Percentiles rank a stretch among this genome's conserved stretches.
These are phyloP conservation scores for Metschnikowia bowlesiae DNA, from an alignment of 805 yeast species.

Conservation along the genomic window DNA sequence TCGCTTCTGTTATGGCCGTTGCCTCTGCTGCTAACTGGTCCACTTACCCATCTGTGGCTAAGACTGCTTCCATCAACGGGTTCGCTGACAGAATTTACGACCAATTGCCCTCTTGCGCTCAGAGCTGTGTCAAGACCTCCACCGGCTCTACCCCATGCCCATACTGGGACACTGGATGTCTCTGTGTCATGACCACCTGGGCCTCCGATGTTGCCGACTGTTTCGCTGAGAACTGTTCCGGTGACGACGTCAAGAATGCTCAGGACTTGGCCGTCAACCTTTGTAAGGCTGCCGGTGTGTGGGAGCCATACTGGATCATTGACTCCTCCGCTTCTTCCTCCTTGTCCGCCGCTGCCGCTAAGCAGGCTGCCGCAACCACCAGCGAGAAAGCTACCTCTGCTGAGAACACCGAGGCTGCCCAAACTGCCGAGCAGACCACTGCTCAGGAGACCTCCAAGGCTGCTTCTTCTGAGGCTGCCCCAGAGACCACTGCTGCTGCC, in stretches of 20 bases:
- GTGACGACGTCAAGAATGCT: constrained; percentile 27
- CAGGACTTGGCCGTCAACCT: constrained; percentile 28
- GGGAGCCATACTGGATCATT: constrained; percentile 31
- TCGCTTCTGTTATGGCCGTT: constrained; percentile 17
- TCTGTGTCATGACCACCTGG: constrained; percentile 39
- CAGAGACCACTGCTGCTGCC: constrained; percentile 1
- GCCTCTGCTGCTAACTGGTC: constrained; percentile 19
- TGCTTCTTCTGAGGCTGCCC: not conserved
- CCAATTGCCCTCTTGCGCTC: constrained; percentile 35
- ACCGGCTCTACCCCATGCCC: constrained; percentile 41
- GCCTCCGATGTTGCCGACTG: constrained; percentile 32
- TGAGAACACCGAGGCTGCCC: constrained; percentile 2
- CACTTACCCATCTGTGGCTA: constrained; percentile 33
- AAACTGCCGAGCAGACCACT: constrained; percentile 4
- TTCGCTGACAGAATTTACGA: constrained; percentile 36
- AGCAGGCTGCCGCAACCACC: constrained; percentile 11
- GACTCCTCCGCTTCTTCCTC: constrained; percentile 22
- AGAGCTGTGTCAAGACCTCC: constrained; percentile 27
- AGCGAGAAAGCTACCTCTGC: constrained; percentile 13
- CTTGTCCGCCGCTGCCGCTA: constrained; percentile 24
- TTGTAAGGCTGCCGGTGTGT: constrained; percentile 34
- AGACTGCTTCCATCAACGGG: constrained; percentile 40
- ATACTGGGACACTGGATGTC: constrained; percentile 45
- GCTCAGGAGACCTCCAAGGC: constrained; percentile 3
- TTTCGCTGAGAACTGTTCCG: constrained; percentile 23